Percentiles rank a stretch among this genome's conserved stretches.
These are phyloP conservation scores for Colletotrichum brevisporum DNA, from an alignment of 2,329 filamentous ascomycete genomes.

Conservation along the genomic window DNA sequence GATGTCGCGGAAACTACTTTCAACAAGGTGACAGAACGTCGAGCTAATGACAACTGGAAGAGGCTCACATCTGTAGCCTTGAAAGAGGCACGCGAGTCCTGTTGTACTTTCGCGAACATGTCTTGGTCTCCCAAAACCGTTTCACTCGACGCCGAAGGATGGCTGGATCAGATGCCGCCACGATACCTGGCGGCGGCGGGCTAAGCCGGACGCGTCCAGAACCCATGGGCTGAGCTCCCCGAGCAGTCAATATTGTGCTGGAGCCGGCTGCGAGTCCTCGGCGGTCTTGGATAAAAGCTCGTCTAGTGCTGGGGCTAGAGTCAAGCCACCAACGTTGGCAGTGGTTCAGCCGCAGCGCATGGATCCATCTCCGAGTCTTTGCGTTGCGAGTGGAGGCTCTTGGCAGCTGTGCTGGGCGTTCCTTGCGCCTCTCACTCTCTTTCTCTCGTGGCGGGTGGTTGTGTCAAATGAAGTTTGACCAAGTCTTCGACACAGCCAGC, in stretches of 20 bases:
- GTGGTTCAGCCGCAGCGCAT: constrained; percentile 21
- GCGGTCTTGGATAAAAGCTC: constrained; percentile 13
- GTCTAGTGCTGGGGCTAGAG: neutral
- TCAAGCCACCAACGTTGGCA: constrained; percentile 14
- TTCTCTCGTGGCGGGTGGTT: neutral
- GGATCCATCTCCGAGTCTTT: constrained; percentile 16
- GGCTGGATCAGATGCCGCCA: neutral
- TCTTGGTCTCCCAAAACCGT: neutral
- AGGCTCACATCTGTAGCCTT: too few relatives aligned
- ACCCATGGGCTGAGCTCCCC: neutral
- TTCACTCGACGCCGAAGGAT: neutral
- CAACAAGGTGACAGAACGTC: neutral
- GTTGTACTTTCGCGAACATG: neutral
- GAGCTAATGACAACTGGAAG: neutral
- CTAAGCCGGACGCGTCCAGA: constrained; percentile 7
- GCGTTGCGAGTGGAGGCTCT: constrained; percentile 2
- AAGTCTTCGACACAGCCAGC: too few relatives aligned
- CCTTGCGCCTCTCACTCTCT: neutral
- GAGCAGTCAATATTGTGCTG: too few relatives aligned
- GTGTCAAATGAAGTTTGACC: too few relatives aligned
- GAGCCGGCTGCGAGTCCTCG: neutral
- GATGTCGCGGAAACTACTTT: neutral
- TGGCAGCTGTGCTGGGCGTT: constrained; percentile 6
- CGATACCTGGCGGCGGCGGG: neutral
- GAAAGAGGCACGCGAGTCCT: neutral